Evolutionary conservation across 257 asterid genomes (phyloP), one percentile per base, ranked within the genome.

Genomic region (Nicotiana sylvestris): DNA sequence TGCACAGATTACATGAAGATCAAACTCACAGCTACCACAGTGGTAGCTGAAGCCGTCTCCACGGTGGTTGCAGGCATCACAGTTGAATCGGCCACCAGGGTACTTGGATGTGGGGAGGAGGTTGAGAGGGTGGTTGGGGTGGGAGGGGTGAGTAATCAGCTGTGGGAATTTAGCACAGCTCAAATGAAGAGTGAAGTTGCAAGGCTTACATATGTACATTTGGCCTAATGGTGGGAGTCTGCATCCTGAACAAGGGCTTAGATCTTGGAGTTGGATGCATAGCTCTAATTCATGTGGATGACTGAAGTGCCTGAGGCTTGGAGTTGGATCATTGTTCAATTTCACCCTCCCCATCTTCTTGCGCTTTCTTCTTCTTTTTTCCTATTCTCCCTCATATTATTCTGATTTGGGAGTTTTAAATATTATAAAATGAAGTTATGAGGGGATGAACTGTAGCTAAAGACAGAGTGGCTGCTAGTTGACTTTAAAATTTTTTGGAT

Each of bases 11-110:
- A 88, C 90, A 77, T 93, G 96, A 33, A 93, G 93, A 35, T 93
- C 95, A 81, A 69, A 91, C 64, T 86, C 86, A 83, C 96, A 93
- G 8, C 60, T 70, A 35, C 57, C 30, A 66, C 97, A 93, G 76
- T 91, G 93, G 90, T 89, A 91, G 90, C 91, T 88, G 87, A 92
- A 93, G 16, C 91, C 88, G 58, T 87, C 81, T 15, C 90, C 92
- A 18, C 72, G 80, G 77, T 67, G 83, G 84, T 77, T 39, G 79
- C 97, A 93, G 56, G 89, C 96, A 79, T 93, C 91, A 81, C 97
- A 93, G 86, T 82, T 88, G 91, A 91, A 92, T 0, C 6, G 11
- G 3, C 94, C 92, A 3, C 90, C 91, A 5, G 89, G 88, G 55
- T 91, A 90, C 66, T 87, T 25, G 76, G 92, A 39, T 37, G 30